Evolutionary conservation across 495 filamentous ascomycete genomes (phyloP), one percentile per base, ranked within the genome.

Genomic region (Trichoderma virens): DNA sequence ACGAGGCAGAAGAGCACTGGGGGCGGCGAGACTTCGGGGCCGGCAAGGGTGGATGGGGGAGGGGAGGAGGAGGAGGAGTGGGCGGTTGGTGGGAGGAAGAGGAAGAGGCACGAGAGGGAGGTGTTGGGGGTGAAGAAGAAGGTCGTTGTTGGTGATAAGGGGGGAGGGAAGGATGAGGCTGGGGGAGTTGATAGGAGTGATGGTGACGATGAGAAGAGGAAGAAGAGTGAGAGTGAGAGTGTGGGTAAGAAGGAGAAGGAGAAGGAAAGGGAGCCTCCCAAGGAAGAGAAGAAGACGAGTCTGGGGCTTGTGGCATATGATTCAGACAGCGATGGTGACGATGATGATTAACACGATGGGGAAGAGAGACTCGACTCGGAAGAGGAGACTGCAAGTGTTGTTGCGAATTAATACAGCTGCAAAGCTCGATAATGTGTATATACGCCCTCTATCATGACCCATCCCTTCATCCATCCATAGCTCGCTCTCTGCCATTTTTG

Each of bases 1-100:
- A 78, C 80, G 69, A 88, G 88, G 66, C 86, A 88, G 67, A 83
- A 88, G 71, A 83, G 80, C 0, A 73, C 81, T 78, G 34, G 1
- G 6, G 67, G 81, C 8, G 67, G 67, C 56, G 67, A 32, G 32
- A 70, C 70, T 0, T 70, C 73, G 5, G 75, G 69, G 32, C 75
- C 78, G 18, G 71, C 71, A 18, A 71, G 67, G 0, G 68, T 65
- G 45, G 75, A 72, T 2, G 71, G 63, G 2, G 74, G 51, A 32
- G 27, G 69, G 1, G 74, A 68, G 45, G 70, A 68, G 31, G 66
- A 59, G 43, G 67, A 23, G n/a, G 68, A 65, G 65, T 66, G 39
- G 60, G 14, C 18, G 64, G 66, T 66, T 6, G 35, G 23, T 5
- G 62, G 43, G 41, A 31, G 51, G 23, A 64, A 62, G 66, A 67